Base-by-base conservation (phyloP, 805 yeast genomes). In the Metschnikowia hibisci region DNA sequence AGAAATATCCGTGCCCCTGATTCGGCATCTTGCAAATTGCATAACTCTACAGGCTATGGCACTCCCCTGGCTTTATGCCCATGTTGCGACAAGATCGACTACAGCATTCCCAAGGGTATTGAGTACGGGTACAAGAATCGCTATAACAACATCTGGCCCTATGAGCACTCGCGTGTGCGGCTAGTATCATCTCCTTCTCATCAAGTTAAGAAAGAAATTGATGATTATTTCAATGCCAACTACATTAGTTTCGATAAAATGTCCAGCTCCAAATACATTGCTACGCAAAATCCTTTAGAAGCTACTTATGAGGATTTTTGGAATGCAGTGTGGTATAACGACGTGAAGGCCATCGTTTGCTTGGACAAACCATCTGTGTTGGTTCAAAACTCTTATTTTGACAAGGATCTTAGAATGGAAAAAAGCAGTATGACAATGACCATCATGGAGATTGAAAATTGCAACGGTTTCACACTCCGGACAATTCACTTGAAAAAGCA, bases 121-220 rank as follows among this genome's bases (percentile, higher is more conserved):
- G 96, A 88, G 61, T 72, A 81, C 33, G 91, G 95, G 20, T 62
- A 74, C 41, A 89, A 89, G 57, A 88, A 90, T 62, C 67, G 98
- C 46, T 90, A 90, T 68, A 84, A 86, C 55, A 95, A 90, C 60
- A 86, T 90, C 33, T 83, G 85, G 56, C 89, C 96, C 4, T 90
- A 78, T 62, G 95, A 87, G 57, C 91, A 86, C 55, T 77, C 95
- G 4, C 71, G 96, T 45, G 96, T 91, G 10, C 77, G 77, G 46
- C 66, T 87, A 26, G 50, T 50, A 25, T 50, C 50, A 20, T 49
- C 57, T 4, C 60, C 58, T 6, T 52, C 54, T 13, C 42, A 47
- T 16, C n/a, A 47, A 2, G 30, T 29, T 10, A 48, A 29, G 32
- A 35, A 49, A 10, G 55, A 52, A 10, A 46, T 43, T 13, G 71